Evolutionary conservation across 108 stramenopile genomes (phyloP).

Genomic region (Stephanodiscus minutulus): DNA sequence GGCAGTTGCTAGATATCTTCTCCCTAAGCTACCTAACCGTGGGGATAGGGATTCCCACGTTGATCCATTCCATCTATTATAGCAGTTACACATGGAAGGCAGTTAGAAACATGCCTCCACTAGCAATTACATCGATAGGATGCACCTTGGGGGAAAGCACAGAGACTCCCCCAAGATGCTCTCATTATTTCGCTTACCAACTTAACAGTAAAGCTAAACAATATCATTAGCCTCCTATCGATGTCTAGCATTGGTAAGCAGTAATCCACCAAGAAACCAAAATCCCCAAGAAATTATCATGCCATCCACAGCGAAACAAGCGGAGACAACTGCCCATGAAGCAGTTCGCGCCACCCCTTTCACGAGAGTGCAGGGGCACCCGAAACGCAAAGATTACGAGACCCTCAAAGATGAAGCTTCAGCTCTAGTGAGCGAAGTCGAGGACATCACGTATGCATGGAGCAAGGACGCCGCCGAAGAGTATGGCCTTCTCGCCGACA

Average conservation of each 20-base stretch:
- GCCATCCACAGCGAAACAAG: slow-evolving; percentile 2
- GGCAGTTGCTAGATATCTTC: too few species aligned
- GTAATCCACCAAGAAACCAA: not conserved
- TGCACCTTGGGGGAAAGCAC: too few species aligned
- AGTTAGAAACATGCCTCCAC: too few species aligned
- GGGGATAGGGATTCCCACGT: too few species aligned
- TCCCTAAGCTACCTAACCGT: too few species aligned
- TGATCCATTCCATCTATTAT: too few species aligned
- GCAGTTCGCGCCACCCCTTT: not conserved
- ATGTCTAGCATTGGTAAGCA: slow-evolving; percentile 10
- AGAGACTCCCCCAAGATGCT: not conserved
- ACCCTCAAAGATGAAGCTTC: too few species aligned
- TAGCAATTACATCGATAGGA: too few species aligned
- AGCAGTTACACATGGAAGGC: too few species aligned
- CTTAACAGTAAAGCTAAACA: slow-evolving; percentile 10
- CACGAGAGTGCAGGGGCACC: not conserved
- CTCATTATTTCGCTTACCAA: slow-evolving; percentile 11
- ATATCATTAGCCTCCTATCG: too few species aligned
- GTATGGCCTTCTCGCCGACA: not conserved
- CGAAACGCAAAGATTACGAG: not conserved
- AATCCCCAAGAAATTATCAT: slow-evolving; percentile 5
- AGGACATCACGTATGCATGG: not conserved
- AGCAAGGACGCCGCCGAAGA: not conserved
- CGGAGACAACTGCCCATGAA: not conserved
- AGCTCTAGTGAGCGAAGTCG: too few species aligned